Conservation (phyloP, 2,329 filamentous ascomycete species). For the Xylogone sp. region DNA sequence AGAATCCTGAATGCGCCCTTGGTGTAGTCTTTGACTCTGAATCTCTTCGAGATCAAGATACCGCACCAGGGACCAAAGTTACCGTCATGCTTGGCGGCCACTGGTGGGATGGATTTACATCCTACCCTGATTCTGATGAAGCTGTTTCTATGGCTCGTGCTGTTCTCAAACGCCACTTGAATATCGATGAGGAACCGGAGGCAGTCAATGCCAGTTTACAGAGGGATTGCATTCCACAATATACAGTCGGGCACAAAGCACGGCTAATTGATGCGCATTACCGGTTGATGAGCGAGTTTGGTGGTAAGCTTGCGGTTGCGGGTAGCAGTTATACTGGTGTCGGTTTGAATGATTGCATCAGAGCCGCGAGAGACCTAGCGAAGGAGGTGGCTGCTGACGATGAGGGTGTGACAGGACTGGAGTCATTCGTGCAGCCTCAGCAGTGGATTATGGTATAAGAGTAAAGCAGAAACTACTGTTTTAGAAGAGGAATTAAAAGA, state of each 20-base stretch:
- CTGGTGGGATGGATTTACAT: conserved; percentile 69
- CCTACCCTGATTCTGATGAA: conserved; percentile 60
- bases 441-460: background rate
- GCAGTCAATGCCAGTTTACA: conserved; percentile 59
- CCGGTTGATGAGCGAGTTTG: conserved; percentile 25
- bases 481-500: too few relatives aligned
- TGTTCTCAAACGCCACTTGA: conserved; percentile 70
- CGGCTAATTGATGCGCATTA: conserved; percentile 24
- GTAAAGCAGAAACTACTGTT: background rate
- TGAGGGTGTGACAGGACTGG: conserved; percentile 33
- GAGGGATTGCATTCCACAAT: conserved; percentile 84
- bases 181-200: conserved; percentile 58
- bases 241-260: conserved; percentile 67
- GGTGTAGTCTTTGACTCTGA: conserved; percentile 87
- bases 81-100: conserved; percentile 95
- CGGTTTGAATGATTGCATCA: conserved; percentile 51
- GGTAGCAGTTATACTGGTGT: conserved; percentile 45
- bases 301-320: conserved; percentile 32
- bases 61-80: conserved; percentile 68
- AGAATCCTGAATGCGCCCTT: conserved; percentile 79
- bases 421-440: conserved; percentile 23
- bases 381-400: conserved; percentile 33
- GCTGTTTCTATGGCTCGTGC: conserved; percentile 66
- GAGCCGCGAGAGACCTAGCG: conserved; percentile 51
- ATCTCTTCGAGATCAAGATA: conserved; percentile 46